Percentiles rank a stretch among this genome's conserved stretches.
Conservation (phyloP, 2,329 filamentous ascomycete genomes). For the Pseudopithomyces maydicus region DNA sequence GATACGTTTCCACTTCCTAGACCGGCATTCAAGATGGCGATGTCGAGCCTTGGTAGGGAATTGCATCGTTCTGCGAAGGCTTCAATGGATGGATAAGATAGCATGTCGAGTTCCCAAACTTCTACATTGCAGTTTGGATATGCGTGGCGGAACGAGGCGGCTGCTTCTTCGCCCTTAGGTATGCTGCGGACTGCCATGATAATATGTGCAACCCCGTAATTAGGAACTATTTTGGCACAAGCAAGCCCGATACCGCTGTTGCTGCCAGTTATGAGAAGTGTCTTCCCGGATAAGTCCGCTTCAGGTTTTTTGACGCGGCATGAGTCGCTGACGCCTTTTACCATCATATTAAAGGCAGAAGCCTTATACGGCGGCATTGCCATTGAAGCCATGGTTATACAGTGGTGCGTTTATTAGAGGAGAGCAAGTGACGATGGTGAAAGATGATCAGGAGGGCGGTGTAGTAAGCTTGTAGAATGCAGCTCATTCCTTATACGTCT, state of each 20-base stretch:
- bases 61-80: constrained; percentile 21
- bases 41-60: constrained; percentile 20
- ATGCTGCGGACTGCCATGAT: constrained; percentile 37
- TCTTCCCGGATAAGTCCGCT: constrained; percentile 32
- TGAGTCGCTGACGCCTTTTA: constrained; percentile 3
- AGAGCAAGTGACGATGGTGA: too few relatives aligned
- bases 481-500: neutral
- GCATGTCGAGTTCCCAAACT: constrained; percentile 35
- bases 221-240: constrained; percentile 27
- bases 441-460: too few relatives aligned
- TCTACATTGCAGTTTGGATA: constrained; percentile 21
- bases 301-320: neutral
- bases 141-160: constrained; percentile 18
- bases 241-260: constrained; percentile 38
- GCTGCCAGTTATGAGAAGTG: constrained; percentile 48
- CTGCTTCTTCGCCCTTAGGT: constrained; percentile 33
- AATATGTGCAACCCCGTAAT: constrained; percentile 22
- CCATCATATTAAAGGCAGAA: neutral
- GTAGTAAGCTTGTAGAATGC: neutral
- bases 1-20: constrained; percentile 14
- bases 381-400: constrained; percentile 2
- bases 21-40: constrained; percentile 46
- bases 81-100: constrained; percentile 25
- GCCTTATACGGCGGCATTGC: constrained; percentile 2
- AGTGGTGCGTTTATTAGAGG: too few relatives aligned